Evolutionary conservation across 768 basidiomycete genomes (phyloP), one percentile per base, ranked within the genome.

Genomic region (Tulasnella sp.): DNA sequence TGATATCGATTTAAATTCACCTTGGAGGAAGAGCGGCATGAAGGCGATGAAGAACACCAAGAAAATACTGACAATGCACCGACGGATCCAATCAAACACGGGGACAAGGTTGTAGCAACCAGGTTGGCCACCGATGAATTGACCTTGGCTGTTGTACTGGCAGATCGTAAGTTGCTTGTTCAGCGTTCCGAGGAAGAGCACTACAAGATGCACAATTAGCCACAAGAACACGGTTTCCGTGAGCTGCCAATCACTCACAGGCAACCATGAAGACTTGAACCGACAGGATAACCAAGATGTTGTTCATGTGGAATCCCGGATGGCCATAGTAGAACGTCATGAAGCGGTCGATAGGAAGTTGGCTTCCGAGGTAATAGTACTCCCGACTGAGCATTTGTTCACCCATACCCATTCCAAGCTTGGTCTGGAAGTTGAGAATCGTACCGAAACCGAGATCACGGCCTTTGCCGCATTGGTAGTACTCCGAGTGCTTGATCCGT

Each of bases 391-490:
- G 88, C 94, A 99, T 94, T 84, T 99, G 97, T 83, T 99, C 97
- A 45, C 97, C 97, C 97, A 99, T 99, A 83, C 97, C 97, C n/a
- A 96, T 99, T 15, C 97, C 97, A 80, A 99, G 96, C 89, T 99
- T 99, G 76, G 97, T 99, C 87, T 95, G 93, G 92, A 99, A 99
- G 84, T 99, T 99, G 80, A 99, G 85, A 81, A 99, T 99, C 29
- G 97, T 99, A 39, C 97, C 97, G 83, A 99, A 99, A 34, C 97
- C 97, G 78, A 99, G 89, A 86, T 99, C 97, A 83, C 97, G 91
- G 75, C 97, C 97, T 84, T 99, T 98, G 70, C 97, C 96, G 81
- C 97, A 99, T 84, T 98, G 97, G 83, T 96, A 99, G 84, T 99
- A 99, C 84, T 99, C 97, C 40, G 96, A 96, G 81, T 99, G 97